Evolutionary conservation across 2,329 filamentous ascomycete genomes (phyloP), one percentile per base, ranked within the genome.

Genomic region (Magnaporthiopsis rhizophila): DNA sequence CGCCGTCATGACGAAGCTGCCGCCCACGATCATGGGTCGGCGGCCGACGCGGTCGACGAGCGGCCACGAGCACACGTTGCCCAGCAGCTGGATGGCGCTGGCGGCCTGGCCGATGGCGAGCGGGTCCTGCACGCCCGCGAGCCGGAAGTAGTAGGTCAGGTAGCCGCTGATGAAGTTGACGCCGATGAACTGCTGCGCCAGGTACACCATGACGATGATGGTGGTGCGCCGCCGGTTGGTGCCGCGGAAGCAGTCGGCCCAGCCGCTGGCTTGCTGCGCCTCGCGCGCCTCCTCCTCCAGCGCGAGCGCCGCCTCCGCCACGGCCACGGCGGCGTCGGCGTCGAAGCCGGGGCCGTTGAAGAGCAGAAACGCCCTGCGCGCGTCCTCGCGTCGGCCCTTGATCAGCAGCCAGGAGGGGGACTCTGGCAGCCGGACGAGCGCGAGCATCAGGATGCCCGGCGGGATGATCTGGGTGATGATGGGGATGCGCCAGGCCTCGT

Each of bases 331-430:
- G 24, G n/a, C 24, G 32, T 60, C 58, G 32, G 36, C 58, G 18
- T 60, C 58, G 13, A 60, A 60, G 24, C 15, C 3, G 13, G 58
- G 32, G 1, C 58, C 58, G 58, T 60, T 60, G 58, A 0, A 62
- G 15, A 56, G n/a, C 24, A 13, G 28, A 6, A 62, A 62, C 15
- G 50, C 61, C 61, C 21, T 28, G n/a, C 38, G 38, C n/a, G 81
- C 81, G 65, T 83, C 78, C 1, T 80, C 77, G 1, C 72, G 68
- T 15, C 74, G 74, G 0, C 79, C 80, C 65, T 80, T 78, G 0
- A 76, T 76, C 56, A 83, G 73, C 15, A 83, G 71, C 81, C 81
- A 83, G 11, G 80, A 73, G 0, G 81, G 80, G 0, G 81, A 83
- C 38, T 73, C 71, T 15, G 79, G 79, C 5, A 66, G 64, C 32